Base-by-base conservation (phyloP, 176 grass and related monocot genomes). In the Ensete glaucum region DNA sequence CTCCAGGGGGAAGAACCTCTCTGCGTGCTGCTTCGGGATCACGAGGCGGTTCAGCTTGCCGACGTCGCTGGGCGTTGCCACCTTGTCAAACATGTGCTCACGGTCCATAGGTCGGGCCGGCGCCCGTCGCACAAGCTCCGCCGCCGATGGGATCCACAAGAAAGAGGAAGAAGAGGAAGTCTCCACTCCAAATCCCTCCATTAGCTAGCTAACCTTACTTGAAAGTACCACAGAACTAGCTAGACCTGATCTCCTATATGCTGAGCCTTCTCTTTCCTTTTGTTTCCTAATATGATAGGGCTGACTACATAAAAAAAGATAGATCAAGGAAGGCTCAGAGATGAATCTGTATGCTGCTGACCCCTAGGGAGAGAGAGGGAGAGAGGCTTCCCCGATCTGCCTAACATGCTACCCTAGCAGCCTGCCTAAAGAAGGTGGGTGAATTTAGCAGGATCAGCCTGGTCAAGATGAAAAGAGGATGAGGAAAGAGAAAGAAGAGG, bases 11-110 rank as follows among this genome's bases (percentile, higher is more conserved):
- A 98, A 91, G 84, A 91, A 91, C 66, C 87, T 75, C 90, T 98
- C 95, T 52, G 95, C 95, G 82, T 98, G 80, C 83, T 94, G 95
- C 86, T 98, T 98, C 3, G 95, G 95, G 74, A 98, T 91, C 72
- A 98, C 95, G 2, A 98, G 78, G 22, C 95, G 85, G 70, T 98
- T 98, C 43, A 98, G 90, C 84, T 98, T 98, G 49, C 95, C 90
- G 8, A 94, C 88, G 68, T 98, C 90, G 82, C 95, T 98, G 9
- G 95, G 95, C 4, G 95, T 94, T 22, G 94, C 95, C 1, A 98
- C 95, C 75, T 98, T 98, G 67, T 98, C 90, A 43, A 98, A 98
- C 95, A 98, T 98, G 54, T 89, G 90, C 78, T 98, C 95, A 69
- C 85, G 57, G 14, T 60, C 57, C 16, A 6, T 0, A 15, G 8